Base-by-base conservation (phyloP, 306 rosid genomes). In the Bauhinia variegata region DNA sequence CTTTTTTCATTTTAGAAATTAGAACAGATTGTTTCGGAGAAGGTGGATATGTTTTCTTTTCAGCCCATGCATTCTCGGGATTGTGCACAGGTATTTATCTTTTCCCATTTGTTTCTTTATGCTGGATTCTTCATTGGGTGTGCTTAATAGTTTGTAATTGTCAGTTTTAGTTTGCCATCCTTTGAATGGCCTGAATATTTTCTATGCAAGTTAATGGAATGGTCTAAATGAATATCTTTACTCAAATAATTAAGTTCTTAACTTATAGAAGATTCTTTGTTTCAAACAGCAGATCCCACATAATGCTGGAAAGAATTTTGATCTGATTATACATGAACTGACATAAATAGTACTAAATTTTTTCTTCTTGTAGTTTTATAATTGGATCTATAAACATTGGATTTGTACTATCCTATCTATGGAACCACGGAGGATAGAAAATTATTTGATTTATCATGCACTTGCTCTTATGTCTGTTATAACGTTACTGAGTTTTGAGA, bases 51-150 rank as follows among this genome's bases (percentile, higher is more conserved):
- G 51, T 88, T 79, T 80, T 81, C 91, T 71, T 89, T 93, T 80
- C 88, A 83, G 71, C 96, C 98, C 64, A 89, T 88, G 95, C 96
- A 89, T 76, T 71, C 88, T 62, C 83, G 86, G 51, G 98, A 88
- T 78, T 93, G 98, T 78, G 63, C 87, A 51, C 98, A 88, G 97
- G 98, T 93, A 74, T 16, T 44, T 19, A 39, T 23, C 54, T 37
- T 65, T 48, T 11, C 41, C 19, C 65, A 16, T 16, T 53, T 53
- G 33, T 28, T 49, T 71, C 16, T 38, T 60, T 8, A 15, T 8
- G 13, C 66, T 16, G 38, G 28, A 39, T 44, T 66, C 38, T 59
- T 62, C 44, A 31, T 31, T 16, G 30, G 17, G 34, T 17, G 60
- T 54, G 66, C 34, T 13, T 43, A 4, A 42, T 6, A 6, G 23